Percentiles rank a stretch among this genome's conserved stretches.
These are phyloP conservation scores for Fraxinus dipetala DNA, from an alignment of 305 asterid genomes.

Conservation along the genomic window DNA sequence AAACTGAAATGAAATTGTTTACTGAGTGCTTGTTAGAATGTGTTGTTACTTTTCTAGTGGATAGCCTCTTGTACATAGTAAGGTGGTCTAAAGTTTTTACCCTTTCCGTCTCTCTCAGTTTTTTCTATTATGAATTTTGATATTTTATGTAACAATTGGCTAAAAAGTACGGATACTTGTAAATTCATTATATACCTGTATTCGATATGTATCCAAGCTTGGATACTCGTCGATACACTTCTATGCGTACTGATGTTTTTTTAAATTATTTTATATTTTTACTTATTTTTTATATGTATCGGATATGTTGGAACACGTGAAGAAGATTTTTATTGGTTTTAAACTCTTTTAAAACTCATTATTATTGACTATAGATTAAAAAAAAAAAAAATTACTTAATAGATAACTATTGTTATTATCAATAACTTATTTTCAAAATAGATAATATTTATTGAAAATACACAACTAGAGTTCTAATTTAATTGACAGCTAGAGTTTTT, in stretches of 20 bases:
- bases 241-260: background rate
- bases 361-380: background rate
- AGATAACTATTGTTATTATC: background rate
- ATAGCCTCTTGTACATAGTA: background rate
- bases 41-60: background rate
- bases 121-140: background rate
- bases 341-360: background rate
- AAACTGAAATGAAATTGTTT: background rate
- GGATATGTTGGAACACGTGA: background rate
- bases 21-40: background rate
- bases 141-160: slow-evolving; percentile 1
- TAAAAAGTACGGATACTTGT: background rate
- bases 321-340: background rate
- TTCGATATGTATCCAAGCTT: background rate
- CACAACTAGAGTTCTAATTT: background rate
- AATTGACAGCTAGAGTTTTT: background rate
- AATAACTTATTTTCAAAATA: background rate
- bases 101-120: background rate
- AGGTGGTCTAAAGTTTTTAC: background rate
- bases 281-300: background rate
- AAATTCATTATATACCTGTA: too few relatives aligned
- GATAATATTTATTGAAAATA: background rate
- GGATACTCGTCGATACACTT: background rate
- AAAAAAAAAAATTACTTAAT: background rate
- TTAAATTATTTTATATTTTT: too few relatives aligned